Conservation (phyloP, 2,329 filamentous ascomycete species). For the Cladorrhinum sp. region DNA sequence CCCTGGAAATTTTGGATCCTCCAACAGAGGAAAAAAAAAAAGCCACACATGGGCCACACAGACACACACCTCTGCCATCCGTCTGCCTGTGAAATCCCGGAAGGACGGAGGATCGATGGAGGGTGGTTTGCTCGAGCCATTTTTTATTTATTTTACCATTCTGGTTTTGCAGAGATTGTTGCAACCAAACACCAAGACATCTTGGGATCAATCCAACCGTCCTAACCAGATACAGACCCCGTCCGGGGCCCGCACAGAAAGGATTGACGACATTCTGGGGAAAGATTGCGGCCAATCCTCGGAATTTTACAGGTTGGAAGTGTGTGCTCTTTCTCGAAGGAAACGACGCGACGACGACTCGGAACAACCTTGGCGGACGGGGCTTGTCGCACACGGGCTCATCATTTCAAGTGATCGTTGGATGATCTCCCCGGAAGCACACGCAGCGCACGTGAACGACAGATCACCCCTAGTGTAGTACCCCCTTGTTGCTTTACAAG, state of each 20-base stretch:
- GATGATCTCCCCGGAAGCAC: conserved; percentile 11
- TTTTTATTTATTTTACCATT: background rate
- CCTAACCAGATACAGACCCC: conserved; percentile 12
- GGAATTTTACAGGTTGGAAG: conserved; percentile 1
- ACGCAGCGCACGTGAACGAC: conserved; percentile 7
- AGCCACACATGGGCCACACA: background rate
- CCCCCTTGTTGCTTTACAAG: background rate
- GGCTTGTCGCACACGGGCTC: background rate
- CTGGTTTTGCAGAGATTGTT: conserved; percentile 11
- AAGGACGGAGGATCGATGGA: conserved; percentile 9
- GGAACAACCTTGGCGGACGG: conserved; percentile 4
- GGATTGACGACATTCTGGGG: conserved; percentile 8
- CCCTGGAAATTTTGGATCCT: background rate
- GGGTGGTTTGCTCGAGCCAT: background rate
- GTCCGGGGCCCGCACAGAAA: conserved; percentile 11
- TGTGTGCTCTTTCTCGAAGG: conserved; percentile 14
- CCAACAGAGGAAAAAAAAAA: background rate
- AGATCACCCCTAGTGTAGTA: background rate
- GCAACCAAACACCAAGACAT: conserved; percentile 1
- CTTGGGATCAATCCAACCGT: conserved; percentile 12
- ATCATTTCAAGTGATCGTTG: conserved; percentile 10
- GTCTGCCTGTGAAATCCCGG: background rate
- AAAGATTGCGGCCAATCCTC: conserved; percentile 12
- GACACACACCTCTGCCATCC: background rate
- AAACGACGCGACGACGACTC: conserved; percentile 9